Conservation (phyloP, 2,329 filamentous ascomycete genomes). For the Beauveria scarabaeidicola region DNA sequence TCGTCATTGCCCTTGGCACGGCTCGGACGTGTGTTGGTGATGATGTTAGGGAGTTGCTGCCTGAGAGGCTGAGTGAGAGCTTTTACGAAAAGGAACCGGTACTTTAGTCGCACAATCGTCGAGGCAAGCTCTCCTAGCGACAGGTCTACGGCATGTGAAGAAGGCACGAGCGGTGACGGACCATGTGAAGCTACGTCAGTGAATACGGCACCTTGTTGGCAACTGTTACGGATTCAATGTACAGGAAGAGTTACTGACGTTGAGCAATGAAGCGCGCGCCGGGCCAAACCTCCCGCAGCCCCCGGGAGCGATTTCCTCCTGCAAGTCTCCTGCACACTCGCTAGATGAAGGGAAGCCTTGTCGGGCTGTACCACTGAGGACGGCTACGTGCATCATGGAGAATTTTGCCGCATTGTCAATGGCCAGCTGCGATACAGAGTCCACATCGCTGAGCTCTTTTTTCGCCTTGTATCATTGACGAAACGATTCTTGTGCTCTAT, state of each 20-base stretch:
- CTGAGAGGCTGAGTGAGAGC: background rate
- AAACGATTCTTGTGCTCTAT: background rate
- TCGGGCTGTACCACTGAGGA: background rate
- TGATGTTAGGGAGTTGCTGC: background rate
- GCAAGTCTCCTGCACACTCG: background rate
- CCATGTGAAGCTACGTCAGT: background rate
- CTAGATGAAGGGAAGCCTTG: background rate
- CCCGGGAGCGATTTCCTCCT: background rate
- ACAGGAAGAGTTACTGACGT: background rate
- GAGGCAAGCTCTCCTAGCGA: background rate
- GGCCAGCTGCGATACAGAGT: background rate
- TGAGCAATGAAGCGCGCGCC: background rate
- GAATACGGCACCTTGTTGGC: background rate
- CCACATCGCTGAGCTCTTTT: background rate
- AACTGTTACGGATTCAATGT: background rate
- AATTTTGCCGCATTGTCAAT: background rate
- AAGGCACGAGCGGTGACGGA: background rate
- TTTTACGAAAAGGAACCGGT: background rate
- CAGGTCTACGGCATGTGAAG: background rate
- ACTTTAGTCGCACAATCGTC: background rate
- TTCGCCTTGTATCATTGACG: background rate
- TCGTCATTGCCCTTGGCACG: background rate
- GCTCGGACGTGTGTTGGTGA: background rate
- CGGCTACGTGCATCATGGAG: background rate
- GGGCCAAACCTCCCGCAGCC: background rate